Percentiles rank a stretch among this genome's conserved stretches.
Evolutionary conservation across 495 filamentous ascomycete species (phyloP).

Genomic region (Amniculicola lignicola): DNA sequence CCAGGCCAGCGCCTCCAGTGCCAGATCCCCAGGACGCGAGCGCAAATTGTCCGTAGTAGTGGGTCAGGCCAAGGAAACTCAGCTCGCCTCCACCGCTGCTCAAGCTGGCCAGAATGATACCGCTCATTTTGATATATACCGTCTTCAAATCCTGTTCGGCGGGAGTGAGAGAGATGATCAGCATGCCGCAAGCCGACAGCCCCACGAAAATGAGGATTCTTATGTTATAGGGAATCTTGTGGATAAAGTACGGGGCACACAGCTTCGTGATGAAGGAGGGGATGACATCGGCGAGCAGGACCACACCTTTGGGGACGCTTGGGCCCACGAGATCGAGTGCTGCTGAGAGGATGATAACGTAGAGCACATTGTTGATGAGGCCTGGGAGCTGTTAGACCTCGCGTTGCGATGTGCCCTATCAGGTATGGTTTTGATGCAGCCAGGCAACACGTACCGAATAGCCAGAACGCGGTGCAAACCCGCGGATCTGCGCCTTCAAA

Average conservation of each 20-base stretch:
- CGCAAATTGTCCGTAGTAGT: slow-evolving; percentile 88
- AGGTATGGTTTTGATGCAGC: neutral
- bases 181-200: slow-evolving; percentile 77
- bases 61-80: slow-evolving; percentile 84
- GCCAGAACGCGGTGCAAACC: slow-evolving; percentile 83
- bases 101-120: slow-evolving; percentile 80
- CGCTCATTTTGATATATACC: slow-evolving; percentile 71
- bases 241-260: slow-evolving; percentile 88
- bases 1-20: slow-evolving; percentile 83
- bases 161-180: slow-evolving; percentile 77
- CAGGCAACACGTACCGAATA: slow-evolving; percentile 66
- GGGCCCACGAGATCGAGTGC: slow-evolving; percentile 92
- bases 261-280: slow-evolving; percentile 88
- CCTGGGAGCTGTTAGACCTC: slow-evolving; percentile 50
- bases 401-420: neutral
- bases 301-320: slow-evolving; percentile 77
- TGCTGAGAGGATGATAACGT: slow-evolving; percentile 94
- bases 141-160: slow-evolving; percentile 54
- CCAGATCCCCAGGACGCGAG: slow-evolving; percentile 91
- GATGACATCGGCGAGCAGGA: slow-evolving; percentile 88
- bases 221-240: slow-evolving; percentile 71
- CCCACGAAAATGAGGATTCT: slow-evolving; percentile 70
- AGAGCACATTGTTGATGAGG: slow-evolving; percentile 95
- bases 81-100: slow-evolving; percentile 83
- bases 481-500: slow-evolving; percentile 67